These are phyloP conservation scores for Phylloporus sp. DNA, from an alignment of 768 basidiomycete species.

Conservation along the genomic window DNA sequence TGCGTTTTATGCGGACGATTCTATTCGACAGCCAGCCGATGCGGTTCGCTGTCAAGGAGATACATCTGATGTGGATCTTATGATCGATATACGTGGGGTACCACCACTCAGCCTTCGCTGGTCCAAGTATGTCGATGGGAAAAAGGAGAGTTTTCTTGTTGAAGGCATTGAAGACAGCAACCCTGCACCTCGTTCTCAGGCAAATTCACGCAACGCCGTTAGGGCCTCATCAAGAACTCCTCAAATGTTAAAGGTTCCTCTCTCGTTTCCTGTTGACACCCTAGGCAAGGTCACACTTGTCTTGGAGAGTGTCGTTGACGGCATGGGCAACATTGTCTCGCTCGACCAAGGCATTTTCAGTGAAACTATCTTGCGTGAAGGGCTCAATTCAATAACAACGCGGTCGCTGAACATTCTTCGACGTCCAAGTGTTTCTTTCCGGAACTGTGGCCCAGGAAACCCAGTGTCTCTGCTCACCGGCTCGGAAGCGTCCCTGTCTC, in stretches of 20 bases:
- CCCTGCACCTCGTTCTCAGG: slow-evolving; percentile 29
- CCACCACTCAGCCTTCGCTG: slow-evolving; percentile 77
- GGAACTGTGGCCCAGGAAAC: slow-evolving; percentile 63
- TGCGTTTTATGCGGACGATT: slow-evolving; percentile 54
- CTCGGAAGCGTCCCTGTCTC: slow-evolving; percentile 51
- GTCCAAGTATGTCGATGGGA: slow-evolving; percentile 65
- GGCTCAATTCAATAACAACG: slow-evolving; percentile 43
- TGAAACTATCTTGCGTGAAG: slow-evolving; percentile 18
- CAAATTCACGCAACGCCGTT: slow-evolving; percentile 22
- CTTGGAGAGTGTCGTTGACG: slow-evolving; percentile 80
- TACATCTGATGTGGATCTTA: slow-evolving; percentile 50
- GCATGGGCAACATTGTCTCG: slow-evolving; percentile 70
- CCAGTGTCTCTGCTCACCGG: slow-evolving; percentile 72
- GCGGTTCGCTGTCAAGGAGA: slow-evolving; percentile 69
- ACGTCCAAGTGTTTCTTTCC: slow-evolving; percentile 70
- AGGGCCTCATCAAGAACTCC: slow-evolving; percentile 33
- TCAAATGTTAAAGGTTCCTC: slow-evolving; percentile 63
- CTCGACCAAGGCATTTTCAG: slow-evolving; percentile 35
- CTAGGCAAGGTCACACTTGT: slow-evolving; percentile 69
- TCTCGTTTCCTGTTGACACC: slow-evolving; percentile 57
- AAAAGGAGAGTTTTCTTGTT: slow-evolving; percentile 68
- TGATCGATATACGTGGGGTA: slow-evolving; percentile 66
- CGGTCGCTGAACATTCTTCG: slow-evolving; percentile 69
- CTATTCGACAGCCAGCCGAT: slow-evolving; percentile 33
- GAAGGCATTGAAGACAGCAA: slow-evolving; percentile 76